A percentile compares a stretch with the other conserved stretches of the same genome.
These are phyloP conservation scores for Mortierella polycephala DNA, from an alignment of 371 early-diverging fungal species.

Conservation along the genomic window DNA sequence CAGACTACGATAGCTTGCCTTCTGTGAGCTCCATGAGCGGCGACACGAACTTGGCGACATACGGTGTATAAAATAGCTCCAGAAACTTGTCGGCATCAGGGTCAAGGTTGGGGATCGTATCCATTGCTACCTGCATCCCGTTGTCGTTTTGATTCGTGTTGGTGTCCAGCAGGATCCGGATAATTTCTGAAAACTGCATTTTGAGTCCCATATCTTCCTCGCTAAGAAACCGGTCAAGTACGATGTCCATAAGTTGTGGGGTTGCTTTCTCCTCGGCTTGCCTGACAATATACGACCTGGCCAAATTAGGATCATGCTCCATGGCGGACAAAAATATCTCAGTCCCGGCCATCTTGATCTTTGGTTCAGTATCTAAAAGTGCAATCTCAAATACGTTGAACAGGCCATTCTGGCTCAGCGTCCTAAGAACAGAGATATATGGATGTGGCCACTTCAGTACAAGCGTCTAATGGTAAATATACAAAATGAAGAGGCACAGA, in stretches of 20 bases:
- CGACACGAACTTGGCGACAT: conserved; percentile 63
- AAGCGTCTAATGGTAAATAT: too few species aligned
- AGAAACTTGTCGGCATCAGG: conserved; percentile 81
- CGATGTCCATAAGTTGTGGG: conserved; percentile 65
- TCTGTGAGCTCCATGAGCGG: conserved; percentile 66
- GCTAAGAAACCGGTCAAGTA: conserved; percentile 70
- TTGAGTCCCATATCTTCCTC: conserved; percentile 73
- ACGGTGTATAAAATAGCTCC: conserved; percentile 76
- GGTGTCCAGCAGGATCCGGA: conserved; percentile 80
- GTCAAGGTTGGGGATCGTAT: conserved; percentile 57
- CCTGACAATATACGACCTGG: conserved; percentile 75
- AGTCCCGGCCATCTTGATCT: conserved; percentile 68
- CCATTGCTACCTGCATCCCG: conserved; percentile 35
- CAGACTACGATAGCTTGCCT: conserved; percentile 6
- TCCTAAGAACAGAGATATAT: conserved; percentile 42
- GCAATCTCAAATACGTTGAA: conserved; percentile 77
- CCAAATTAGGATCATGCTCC: conserved; percentile 81
- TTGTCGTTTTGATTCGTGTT: conserved; percentile 46
- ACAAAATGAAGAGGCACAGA: not conserved
- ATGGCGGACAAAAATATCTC: conserved; percentile 79
- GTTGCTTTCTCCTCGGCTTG: conserved; percentile 64
- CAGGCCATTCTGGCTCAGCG: conserved; percentile 79
- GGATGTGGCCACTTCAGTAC: too few species aligned
- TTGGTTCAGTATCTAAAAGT: conserved; percentile 61
- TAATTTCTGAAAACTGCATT: conserved; percentile 76